These are phyloP conservation scores for Epichloe gansuensis DNA, from an alignment of 2,329 filamentous ascomycete genomes.

Conservation along the genomic window DNA sequence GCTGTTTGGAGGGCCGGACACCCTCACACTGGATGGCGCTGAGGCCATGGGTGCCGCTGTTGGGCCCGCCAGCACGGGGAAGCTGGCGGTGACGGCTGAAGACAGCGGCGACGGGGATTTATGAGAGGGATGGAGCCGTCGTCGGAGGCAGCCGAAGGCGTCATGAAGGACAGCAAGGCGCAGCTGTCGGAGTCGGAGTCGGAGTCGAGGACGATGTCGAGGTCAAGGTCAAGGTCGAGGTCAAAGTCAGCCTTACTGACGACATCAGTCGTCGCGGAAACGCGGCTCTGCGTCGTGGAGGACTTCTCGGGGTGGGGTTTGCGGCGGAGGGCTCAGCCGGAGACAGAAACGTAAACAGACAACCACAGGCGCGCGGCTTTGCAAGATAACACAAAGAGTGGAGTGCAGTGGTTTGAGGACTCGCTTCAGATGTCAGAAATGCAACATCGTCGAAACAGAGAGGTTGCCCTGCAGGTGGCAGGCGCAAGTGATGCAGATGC, in stretches of 20 bases:
- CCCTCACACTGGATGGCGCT: constrained; percentile 54
- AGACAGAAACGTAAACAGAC: too few species aligned
- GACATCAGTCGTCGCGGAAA: background rate
- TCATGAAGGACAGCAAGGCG: constrained; percentile 1
- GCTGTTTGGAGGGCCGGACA: constrained; percentile 93
- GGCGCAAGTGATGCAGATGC: background rate
- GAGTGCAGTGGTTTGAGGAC: too few species aligned
- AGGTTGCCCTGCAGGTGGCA: background rate
- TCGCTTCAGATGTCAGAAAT: background rate
- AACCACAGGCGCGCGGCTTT: too few species aligned
- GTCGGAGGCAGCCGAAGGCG: background rate
- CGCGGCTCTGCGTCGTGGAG: background rate
- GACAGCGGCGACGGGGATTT: background rate
- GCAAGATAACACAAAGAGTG: too few species aligned
- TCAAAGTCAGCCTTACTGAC: constrained; percentile 1
- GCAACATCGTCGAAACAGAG: background rate
- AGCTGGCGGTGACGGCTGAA: constrained; percentile 4
- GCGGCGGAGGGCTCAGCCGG: too few species aligned
- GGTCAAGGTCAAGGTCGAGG: background rate
- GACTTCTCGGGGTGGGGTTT: too few species aligned
- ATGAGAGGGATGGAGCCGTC: background rate
- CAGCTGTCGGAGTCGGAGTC: background rate
- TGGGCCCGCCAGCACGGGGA: constrained; percentile 7
- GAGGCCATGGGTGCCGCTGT: constrained; percentile 18
- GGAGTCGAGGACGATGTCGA: background rate